A percentile compares a stretch with the other conserved stretches of the same genome.
phyloP scores from a whole-genome alignment of 1,284 basidiomycete species.

The Rhodotorula glutinis region DNA sequence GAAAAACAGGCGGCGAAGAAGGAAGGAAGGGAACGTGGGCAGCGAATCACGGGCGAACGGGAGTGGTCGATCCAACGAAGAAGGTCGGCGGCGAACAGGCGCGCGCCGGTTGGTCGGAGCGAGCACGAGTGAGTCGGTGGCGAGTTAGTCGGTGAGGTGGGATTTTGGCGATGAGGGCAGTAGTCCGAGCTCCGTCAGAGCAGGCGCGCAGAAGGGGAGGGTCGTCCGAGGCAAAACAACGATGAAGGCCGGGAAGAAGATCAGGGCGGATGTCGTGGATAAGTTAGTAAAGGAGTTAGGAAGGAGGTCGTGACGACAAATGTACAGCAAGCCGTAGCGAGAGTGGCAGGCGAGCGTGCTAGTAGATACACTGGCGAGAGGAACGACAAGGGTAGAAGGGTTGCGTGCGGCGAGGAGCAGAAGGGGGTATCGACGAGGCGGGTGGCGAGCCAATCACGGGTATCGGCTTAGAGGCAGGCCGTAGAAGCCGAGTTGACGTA shows the following conservation, averaged over 20 bases:
- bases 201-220: constrained; percentile 5
- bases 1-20: background rate
- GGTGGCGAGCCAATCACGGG: background rate
- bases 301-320: background rate
- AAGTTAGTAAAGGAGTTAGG: background rate
- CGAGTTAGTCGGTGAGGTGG: background rate
- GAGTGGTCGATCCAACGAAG: too few species aligned
- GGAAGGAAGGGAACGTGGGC: background rate
- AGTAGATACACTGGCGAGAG: constrained; percentile 1
- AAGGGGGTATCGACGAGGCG: too few species aligned
- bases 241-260: background rate
- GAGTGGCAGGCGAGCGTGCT: background rate
- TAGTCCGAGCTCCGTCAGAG: constrained; percentile 11
- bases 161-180: background rate
- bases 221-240: background rate
- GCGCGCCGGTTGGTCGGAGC: background rate
- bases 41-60: background rate
- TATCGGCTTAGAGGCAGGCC: constrained; percentile 21
- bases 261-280: background rate
- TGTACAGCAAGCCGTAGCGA: background rate
- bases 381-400: background rate
- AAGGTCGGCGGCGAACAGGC: too few species aligned
- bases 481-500: constrained; percentile 27
- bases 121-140: background rate
- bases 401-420: too few species aligned